A percentile compares a stretch with the other conserved stretches of the same genome.
phyloP scores from a whole-genome alignment of 176 grass and related monocot genomes.

The Puya raimondii region DNA sequence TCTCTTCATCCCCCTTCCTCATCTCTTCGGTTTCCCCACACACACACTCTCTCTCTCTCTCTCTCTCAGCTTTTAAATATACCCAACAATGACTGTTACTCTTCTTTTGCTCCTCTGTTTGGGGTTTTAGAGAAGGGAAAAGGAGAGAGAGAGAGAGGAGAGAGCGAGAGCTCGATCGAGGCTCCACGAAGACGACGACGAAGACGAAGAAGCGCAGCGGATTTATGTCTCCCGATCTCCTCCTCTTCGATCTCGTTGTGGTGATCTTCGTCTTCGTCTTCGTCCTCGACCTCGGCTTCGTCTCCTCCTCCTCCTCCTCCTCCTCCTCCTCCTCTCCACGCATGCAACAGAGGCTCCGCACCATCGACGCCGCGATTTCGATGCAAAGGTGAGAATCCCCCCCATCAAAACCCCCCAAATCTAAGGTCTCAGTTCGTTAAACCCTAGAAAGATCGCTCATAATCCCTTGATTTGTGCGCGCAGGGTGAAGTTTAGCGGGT shows the following conservation, averaged over 20 bases:
- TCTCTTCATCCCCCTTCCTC: neutral
- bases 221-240: slow-evolving; percentile 75
- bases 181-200: slow-evolving; percentile 26
- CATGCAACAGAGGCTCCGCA: slow-evolving; percentile 46
- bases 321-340: slow-evolving; percentile 33
- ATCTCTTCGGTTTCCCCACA: neutral
- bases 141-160: slow-evolving; percentile 11
- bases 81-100: slow-evolving; percentile 1
- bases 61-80: slow-evolving; percentile 38
- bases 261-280: slow-evolving; percentile 30
- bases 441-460: slow-evolving; percentile 19
- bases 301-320: slow-evolving; percentile 31
- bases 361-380: slow-evolving; percentile 65
- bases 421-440: neutral
- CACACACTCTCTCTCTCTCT: no score
- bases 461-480: slow-evolving; percentile 9
- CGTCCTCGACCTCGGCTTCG: slow-evolving; percentile 25
- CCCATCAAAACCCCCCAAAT: neutral
- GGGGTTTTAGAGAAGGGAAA: slow-evolving; percentile 59
- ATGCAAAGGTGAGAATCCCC: slow-evolving; percentile 49
- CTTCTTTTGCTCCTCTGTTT: slow-evolving; percentile 45
- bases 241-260: slow-evolving; percentile 47
- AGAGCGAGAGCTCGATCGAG: slow-evolving; percentile 1
- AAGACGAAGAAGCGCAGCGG: slow-evolving; percentile 22
- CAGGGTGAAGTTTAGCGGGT: slow-evolving; percentile 88